Evolutionary conservation across 768 basidiomycete species (phyloP).

Genomic region (Kwoniella shandongensis): DNA sequence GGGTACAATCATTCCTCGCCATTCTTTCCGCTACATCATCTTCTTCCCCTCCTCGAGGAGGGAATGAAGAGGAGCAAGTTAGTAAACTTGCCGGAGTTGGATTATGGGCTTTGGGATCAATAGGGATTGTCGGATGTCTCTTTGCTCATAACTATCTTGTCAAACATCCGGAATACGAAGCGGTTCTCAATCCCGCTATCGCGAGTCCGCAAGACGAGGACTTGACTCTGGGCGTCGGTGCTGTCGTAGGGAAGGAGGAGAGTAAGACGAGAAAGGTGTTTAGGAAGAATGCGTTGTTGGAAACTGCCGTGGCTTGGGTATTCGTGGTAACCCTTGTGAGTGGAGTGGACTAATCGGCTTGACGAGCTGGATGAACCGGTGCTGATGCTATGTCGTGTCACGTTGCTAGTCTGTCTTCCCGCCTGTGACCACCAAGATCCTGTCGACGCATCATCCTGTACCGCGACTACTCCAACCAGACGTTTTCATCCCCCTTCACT

Average conservation of each 20-base stretch:
- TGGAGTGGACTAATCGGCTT: conserved; percentile 15
- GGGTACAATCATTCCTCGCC: conserved; percentile 67
- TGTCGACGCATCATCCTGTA: conserved; percentile 61
- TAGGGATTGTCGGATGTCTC: conserved; percentile 26
- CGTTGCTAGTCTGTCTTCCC: conserved; percentile 76
- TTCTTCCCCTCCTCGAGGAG: not conserved
- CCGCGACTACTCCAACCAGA: conserved; percentile 46
- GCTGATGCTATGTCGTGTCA: not conserved
- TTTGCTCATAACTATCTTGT: conserved; percentile 28
- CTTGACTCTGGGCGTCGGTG: not conserved
- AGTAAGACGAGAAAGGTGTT: conserved; percentile 36
- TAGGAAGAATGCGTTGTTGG: conserved; percentile 64
- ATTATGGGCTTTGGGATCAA: conserved; percentile 33
- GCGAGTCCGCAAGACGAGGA: conserved; percentile 1
- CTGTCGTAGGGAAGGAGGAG: conserved; percentile 5
- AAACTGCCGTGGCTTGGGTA: conserved; percentile 71
- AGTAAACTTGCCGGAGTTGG: conserved; percentile 32
- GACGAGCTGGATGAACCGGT: not conserved
- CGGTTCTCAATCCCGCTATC: conserved; percentile 14
- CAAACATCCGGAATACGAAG: conserved; percentile 24
- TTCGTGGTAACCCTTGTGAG: conserved; percentile 78
- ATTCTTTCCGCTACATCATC: conserved; percentile 19
- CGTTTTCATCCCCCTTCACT: conserved; percentile 73
- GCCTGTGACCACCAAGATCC: conserved; percentile 75
- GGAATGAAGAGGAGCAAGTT: conserved; percentile 23